A percentile compares a stretch with the other conserved stretches of the same genome.
Conservation (phyloP, 192 early-diverging fungal species). For the Rhizophlyctis rosea region DNA sequence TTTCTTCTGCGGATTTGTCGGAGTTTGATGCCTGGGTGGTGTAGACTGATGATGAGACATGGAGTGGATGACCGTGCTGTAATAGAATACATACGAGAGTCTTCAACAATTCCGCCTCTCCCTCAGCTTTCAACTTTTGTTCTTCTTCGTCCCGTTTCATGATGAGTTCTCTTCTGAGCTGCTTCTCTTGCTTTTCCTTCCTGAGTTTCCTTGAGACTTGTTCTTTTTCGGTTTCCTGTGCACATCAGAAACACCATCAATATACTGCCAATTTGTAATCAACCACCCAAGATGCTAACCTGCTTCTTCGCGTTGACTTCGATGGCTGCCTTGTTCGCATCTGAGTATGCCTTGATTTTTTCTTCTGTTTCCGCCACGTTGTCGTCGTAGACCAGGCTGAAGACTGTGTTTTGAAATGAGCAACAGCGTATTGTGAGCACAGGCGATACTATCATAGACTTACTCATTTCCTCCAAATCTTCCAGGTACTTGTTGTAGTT, state of each 20-base stretch:
- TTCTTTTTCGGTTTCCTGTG: conserved; percentile 44
- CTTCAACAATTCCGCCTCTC: conserved; percentile 68
- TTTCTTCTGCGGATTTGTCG: conserved; percentile 17
- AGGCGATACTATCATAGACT: conserved; percentile 8
- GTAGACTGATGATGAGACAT: too few relatives aligned
- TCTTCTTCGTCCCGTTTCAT: conserved; percentile 69
- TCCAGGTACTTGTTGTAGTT: conserved; percentile 91
- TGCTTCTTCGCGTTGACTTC: conserved; percentile 63
- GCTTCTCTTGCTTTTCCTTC: conserved; percentile 54
- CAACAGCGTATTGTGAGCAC: background rate
- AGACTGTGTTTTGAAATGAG: conserved; percentile 59
- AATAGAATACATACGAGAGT: conserved; percentile 53
- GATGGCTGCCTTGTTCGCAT: conserved; percentile 80
- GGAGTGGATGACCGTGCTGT: too few relatives aligned
- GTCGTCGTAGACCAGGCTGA: conserved; percentile 83
- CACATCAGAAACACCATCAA: too few relatives aligned
- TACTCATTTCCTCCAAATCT: conserved; percentile 81
- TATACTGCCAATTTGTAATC: too few relatives aligned
- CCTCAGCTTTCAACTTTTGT: conserved; percentile 57
- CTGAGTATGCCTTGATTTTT: conserved; percentile 69
- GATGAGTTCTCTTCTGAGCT: conserved; percentile 66
- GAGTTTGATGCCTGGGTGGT: conserved; percentile 38
- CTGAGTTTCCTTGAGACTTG: conserved; percentile 28
- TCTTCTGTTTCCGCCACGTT: conserved; percentile 78
- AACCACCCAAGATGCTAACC: too few relatives aligned